Conservation (phyloP, 768 basidiomycete species). For the Boletellus sp. region DNA sequence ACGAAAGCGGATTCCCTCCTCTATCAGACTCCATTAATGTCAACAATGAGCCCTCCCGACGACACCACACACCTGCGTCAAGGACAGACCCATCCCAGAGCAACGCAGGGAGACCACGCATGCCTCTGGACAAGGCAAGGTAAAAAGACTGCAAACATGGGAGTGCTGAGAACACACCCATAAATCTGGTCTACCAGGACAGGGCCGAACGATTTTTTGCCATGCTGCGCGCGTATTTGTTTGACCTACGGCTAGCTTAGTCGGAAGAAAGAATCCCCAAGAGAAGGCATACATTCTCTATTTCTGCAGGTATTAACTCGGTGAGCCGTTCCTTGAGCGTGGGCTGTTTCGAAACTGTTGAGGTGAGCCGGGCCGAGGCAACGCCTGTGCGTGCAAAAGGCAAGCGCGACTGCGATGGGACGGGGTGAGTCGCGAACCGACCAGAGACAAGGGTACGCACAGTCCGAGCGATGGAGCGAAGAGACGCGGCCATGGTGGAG, state of each 20-base stretch:
- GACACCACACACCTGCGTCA: constrained; percentile 64
- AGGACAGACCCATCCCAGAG: constrained; percentile 99
- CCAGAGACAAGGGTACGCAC: constrained; percentile 36
- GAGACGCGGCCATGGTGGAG: constrained; percentile 42
- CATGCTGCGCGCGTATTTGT: constrained; percentile 78
- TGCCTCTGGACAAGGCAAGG: constrained; percentile 50
- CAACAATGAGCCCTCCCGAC: background rate
- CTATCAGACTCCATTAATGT: constrained; percentile 33
- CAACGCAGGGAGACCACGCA: constrained; percentile 87
- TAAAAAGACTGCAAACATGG: constrained; percentile 5
- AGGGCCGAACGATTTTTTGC: constrained; percentile 90
- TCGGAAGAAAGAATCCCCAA: background rate
- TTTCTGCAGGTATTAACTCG: constrained; percentile 88
- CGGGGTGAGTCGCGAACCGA: constrained; percentile 1
- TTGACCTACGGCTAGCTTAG: constrained; percentile 55
- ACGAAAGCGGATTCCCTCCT: constrained; percentile 98
- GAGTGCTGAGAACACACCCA: constrained; percentile 47
- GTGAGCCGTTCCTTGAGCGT: constrained; percentile 90
- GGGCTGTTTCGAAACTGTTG: constrained; percentile 60
- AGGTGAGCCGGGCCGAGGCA: constrained; percentile 56
- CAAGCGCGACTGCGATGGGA: constrained; percentile 44
- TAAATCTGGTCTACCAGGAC: constrained; percentile 89
- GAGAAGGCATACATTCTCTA: constrained; percentile 33
- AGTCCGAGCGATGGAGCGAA: constrained; percentile 34
- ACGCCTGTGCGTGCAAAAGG: constrained; percentile 40